A percentile compares a stretch with the other conserved stretches of the same genome.
Evolutionary conservation across 2,329 filamentous ascomycete species (phyloP).

Genomic region (Achaetomium macrosporum): DNA sequence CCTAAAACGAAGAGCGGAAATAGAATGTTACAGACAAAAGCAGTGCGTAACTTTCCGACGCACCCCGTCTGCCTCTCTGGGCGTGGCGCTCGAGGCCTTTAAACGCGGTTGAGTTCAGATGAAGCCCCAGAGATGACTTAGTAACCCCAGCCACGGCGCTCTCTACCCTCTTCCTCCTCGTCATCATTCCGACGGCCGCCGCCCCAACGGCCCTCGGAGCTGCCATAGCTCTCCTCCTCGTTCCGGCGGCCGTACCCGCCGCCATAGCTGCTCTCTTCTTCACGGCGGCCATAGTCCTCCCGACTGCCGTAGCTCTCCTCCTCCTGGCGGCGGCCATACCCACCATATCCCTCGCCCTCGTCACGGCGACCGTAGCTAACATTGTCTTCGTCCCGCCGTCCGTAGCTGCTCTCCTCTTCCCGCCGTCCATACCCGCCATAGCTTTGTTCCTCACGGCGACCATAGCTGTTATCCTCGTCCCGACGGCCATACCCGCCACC

Average conservation of each 20-base stretch:
- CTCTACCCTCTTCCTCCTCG: slow-evolving; percentile 15
- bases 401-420: slow-evolving; percentile 21
- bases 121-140: not conserved
- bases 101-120: too few species aligned
- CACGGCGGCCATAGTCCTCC: slow-evolving; percentile 21
- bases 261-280: slow-evolving; percentile 17
- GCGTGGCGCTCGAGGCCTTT: too few species aligned
- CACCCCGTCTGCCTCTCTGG: not conserved
- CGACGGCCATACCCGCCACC: slow-evolving; percentile 19
- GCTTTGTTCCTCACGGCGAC: not conserved
- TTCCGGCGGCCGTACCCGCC: slow-evolving; percentile 5
- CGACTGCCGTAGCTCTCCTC: slow-evolving; percentile 20
- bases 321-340: slow-evolving; percentile 21
- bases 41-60: not conserved
- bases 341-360: slow-evolving; percentile 14
- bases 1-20: too few species aligned
- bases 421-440: not conserved
- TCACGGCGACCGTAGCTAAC: slow-evolving; percentile 19
- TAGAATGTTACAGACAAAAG: too few species aligned
- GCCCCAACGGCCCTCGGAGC: not conserved
- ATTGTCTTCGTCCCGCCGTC: too few species aligned
- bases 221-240: slow-evolving; percentile 9
- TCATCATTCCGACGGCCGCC: not conserved
- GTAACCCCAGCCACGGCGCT: slow-evolving; percentile 16
- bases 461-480: slow-evolving; percentile 13